phyloP scores from a whole-genome alignment of 495 filamentous ascomycete species.

The Trichoderma virens region DNA sequence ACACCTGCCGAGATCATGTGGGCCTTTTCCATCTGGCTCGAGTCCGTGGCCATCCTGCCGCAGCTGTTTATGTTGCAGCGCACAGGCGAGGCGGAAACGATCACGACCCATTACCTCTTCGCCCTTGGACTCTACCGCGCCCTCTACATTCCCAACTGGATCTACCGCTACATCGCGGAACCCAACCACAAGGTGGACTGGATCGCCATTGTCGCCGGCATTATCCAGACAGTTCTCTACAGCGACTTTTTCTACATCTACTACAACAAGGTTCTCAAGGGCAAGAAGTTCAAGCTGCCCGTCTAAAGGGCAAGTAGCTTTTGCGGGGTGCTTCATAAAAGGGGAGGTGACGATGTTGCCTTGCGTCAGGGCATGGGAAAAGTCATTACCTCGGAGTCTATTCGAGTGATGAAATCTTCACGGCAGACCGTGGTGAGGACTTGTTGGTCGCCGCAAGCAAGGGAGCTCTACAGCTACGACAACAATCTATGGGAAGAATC shows the following conservation, averaged over 20 bases:
- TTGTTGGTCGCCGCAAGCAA: neutral
- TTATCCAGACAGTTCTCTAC: slow-evolving; percentile 90
- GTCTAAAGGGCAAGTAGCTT: slow-evolving; percentile 47
- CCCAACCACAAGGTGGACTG: slow-evolving; percentile 58
- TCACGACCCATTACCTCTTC: slow-evolving; percentile 96
- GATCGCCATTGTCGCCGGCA: slow-evolving; percentile 77
- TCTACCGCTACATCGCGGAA: slow-evolving; percentile 77
- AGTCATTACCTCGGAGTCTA: neutral
- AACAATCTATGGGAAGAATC: neutral
- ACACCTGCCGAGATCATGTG: slow-evolving; percentile 71
- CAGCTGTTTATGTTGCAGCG: slow-evolving; percentile 97
- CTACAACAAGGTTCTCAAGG: slow-evolving; percentile 87
- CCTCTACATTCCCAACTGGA: slow-evolving; percentile 97
- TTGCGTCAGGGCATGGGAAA: neutral
- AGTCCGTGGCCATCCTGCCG: slow-evolving; percentile 90
- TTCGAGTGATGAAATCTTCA: neutral
- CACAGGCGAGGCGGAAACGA: slow-evolving; percentile 95
- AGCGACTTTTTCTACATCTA: slow-evolving; percentile 99
- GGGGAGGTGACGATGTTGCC: neutral
- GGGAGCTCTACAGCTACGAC: neutral
- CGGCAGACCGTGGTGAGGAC: neutral
- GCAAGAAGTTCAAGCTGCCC: slow-evolving; percentile 80
- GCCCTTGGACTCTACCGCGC: slow-evolving; percentile 87
- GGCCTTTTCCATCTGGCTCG: slow-evolving; percentile 97
- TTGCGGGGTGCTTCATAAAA: neutral